phyloP scores from a whole-genome alignment of 2,329 filamentous ascomycete genomes.

The Cordyceps cicadae region DNA sequence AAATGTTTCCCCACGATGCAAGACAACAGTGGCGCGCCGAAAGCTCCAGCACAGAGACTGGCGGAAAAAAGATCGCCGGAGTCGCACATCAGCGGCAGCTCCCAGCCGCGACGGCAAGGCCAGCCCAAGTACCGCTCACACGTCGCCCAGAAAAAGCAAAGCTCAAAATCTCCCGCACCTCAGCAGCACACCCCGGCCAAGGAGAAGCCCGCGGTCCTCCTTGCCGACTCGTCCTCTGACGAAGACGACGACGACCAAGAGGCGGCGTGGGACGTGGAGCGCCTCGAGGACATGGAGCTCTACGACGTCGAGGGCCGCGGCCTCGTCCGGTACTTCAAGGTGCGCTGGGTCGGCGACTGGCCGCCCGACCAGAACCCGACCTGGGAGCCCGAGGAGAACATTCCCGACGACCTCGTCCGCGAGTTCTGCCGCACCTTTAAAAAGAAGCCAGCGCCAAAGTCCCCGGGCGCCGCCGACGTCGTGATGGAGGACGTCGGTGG shows the following conservation, averaged over 20 bases:
- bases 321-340: slow-evolving; percentile 38
- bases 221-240: not conserved
- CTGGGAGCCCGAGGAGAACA: slow-evolving; percentile 49
- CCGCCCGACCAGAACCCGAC: slow-evolving; percentile 47
- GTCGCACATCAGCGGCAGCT: not conserved
- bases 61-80: too few relatives aligned
- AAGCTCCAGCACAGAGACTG: not conserved
- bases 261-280: slow-evolving; percentile 34
- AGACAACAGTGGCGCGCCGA: not conserved
- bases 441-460: too few relatives aligned
- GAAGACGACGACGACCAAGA: slow-evolving; percentile 16
- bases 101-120: not conserved
- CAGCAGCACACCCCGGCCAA: not conserved
- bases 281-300: slow-evolving; percentile 34
- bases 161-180: not conserved
- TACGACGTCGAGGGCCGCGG: slow-evolving; percentile 29
- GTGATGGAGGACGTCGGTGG: not conserved
- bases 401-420: slow-evolving; percentile 32
- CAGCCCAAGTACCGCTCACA: not conserved
- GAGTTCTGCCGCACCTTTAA: slow-evolving; percentile 28
- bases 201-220: not conserved
- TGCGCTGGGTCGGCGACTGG: slow-evolving; percentile 51
- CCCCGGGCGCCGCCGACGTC: not conserved
- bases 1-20: not conserved
- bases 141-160: not conserved